Conservation (phyloP, 2,329 filamentous ascomycete genomes). For the Rutstroemia sydowiana region DNA sequence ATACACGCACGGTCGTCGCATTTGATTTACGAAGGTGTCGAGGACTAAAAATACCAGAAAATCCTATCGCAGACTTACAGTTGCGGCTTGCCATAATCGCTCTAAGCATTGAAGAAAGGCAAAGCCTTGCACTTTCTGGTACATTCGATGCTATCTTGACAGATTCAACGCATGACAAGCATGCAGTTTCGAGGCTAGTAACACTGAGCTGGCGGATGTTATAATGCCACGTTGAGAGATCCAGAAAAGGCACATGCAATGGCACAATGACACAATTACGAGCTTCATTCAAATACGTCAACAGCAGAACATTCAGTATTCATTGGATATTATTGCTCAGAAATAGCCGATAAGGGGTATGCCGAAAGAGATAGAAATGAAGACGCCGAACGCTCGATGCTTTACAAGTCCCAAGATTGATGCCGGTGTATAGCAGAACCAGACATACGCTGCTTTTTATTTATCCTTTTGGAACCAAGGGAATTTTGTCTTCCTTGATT, state of each 20-base stretch:
- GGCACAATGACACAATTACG: too few species aligned
- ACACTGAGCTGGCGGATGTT: conserved; percentile 65
- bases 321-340: too few species aligned
- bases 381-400: neutral
- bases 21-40: neutral
- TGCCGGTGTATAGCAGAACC: neutral
- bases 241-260: too few species aligned
- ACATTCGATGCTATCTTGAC: conserved; percentile 66
- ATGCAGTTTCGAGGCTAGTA: conserved; percentile 56
- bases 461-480: conserved; percentile 46
- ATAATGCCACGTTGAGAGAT: too few species aligned
- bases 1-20: neutral
- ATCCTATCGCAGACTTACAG: conserved; percentile 46
- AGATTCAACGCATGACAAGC: conserved; percentile 62
- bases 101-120: conserved; percentile 67
- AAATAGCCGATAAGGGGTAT: neutral
- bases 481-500: conserved; percentile 56
- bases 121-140: conserved; percentile 66
- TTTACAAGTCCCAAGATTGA: neutral
- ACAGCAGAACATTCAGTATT: too few species aligned
- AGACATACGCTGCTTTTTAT: neutral
- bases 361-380: neutral
- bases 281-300: too few species aligned
- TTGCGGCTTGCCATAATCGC: conserved; percentile 59
- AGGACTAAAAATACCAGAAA: neutral